These are phyloP conservation scores for Axilococcus clingmanii DNA, from an alignment of 139 green algal genomes.

Conservation along the genomic window DNA sequence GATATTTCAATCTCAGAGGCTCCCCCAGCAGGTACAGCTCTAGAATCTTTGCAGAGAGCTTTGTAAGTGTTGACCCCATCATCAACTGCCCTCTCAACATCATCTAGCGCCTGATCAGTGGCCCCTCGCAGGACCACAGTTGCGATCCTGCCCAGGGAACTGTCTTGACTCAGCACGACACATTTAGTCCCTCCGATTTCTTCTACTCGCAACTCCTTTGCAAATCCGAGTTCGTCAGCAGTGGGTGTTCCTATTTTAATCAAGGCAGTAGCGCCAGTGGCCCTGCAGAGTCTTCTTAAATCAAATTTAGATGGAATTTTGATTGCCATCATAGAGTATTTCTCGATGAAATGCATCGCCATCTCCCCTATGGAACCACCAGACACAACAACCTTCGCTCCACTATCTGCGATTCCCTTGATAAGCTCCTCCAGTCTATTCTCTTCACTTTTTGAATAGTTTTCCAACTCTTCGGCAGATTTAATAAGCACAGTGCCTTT, in stretches of 20 bases:
- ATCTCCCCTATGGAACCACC: slow-evolving; percentile 87
- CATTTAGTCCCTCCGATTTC: slow-evolving; percentile 76
- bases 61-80: slow-evolving; percentile 96
- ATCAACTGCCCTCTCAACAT: slow-evolving; percentile 93
- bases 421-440: slow-evolving; percentile 80
- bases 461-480: slow-evolving; percentile 85
- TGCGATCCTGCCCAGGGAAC: slow-evolving; percentile 38
- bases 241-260: slow-evolving; percentile 58
- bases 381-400: slow-evolving; percentile 64
- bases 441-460: slow-evolving; percentile 85
- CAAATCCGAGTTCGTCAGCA: slow-evolving; percentile 71
- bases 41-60: slow-evolving; percentile 68
- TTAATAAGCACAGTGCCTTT: slow-evolving; percentile 97
- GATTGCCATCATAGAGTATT: slow-evolving; percentile 72
- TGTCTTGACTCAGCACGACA: slow-evolving; percentile 54
- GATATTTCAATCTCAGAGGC: slow-evolving; percentile 85
- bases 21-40: slow-evolving; percentile 72
- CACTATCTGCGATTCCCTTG: slow-evolving; percentile 51
- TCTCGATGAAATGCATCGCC: slow-evolving; percentile 96
- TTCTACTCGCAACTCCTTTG: slow-evolving; percentile 34
- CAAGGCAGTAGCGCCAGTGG: slow-evolving; percentile 69
- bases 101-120: slow-evolving; percentile 86
- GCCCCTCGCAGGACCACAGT: slow-evolving; percentile 87
- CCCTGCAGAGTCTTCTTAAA: slow-evolving; percentile 84
- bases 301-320: slow-evolving; percentile 96